Base-by-base conservation (phyloP, 306 rosid species). In the Styphnolobium japonicum region DNA sequence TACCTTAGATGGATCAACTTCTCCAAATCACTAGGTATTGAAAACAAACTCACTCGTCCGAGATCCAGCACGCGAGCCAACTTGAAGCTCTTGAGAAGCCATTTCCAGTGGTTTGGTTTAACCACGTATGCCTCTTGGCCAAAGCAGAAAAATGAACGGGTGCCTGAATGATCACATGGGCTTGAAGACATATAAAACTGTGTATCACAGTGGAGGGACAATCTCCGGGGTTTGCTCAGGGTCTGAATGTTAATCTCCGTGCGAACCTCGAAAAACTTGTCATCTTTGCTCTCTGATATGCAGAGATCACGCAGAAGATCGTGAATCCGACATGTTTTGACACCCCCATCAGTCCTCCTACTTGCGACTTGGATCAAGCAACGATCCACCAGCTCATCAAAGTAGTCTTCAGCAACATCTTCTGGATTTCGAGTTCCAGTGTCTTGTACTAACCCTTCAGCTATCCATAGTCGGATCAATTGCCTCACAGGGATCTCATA, bases 271-370 rank as follows among this genome's bases (percentile, higher is more conserved):
- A 0, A 0, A 4, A 46, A 45, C 5, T 8, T n/a, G 5, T 14
- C 22, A 6, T 34, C 18, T 10, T 8, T 62, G 10, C 83, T 21
- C 71, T 56, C 71, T 2, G 1, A 31, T 14, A 69, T 4, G 37
- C 83, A 79, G 0, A 69, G 18, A 0, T 57, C 53, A 3, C 43
- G 49, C 0, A 58, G 19, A 12, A 79, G 33, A 71, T 71, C 45
- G 1, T 79, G 83, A 15, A 79, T 36, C 2, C 55, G 42, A 14
- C 78, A 70, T 14, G 34, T 46, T 39, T 69, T 79, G 6, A 69
- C 77, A 9, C 77, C 71, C 0, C 77, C 82, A 45, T 79, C 83
- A 11, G 10, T 79, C 33, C 71, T 79, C 4, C 49, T 69, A 0
- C 2, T 9, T 5, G 53, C 34, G 3, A 79, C 62, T 0, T 29